Evolutionary conservation across 73 alveolate species (phyloP), one percentile per base, ranked within the genome.

Genomic region (Halteria grandinella): DNA sequence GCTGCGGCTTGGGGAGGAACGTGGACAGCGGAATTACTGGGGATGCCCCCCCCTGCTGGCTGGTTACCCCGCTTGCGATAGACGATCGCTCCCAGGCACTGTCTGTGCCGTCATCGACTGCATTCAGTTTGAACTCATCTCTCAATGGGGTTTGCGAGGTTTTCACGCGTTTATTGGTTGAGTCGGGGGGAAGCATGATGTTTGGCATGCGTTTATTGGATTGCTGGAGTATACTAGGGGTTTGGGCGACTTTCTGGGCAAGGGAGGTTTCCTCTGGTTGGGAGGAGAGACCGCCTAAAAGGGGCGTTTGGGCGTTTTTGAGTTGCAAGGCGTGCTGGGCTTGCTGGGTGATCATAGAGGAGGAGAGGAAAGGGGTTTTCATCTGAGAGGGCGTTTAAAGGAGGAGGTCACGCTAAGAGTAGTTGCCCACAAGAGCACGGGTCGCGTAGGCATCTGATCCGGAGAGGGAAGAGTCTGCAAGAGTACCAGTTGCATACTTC

Each of bases 1-100:
- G 74, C 88, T 83, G 74, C 1, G 99, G 99, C 53, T 87, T 75
- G 3, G 98, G 97, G 74, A 94, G 53, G 59, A n/a, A n/a, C n/a
- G 59, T 86, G 10, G 59, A 59, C 29, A 89, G 73, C n/a, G n/a
- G n/a, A n/a, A n/a, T n/a, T n/a, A n/a, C n/a, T n/a, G n/a, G n/a
- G n/a, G n/a, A n/a, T n/a, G n/a, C n/a, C n/a, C n/a, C n/a, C n/a
- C n/a, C n/a, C n/a, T n/a, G n/a, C n/a, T n/a, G n/a, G n/a, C n/a
- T n/a, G n/a, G 69, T 21, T 52, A 27, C 39, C 21, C 50, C 62
- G 59, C 80, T 44, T 55, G 36, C 54, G 44, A 54, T 44, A 1
- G 80, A 66, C 6, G 80, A 66, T 44, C 66, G 31, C 40, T 80
- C 90, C 90, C 90, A 80, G 1, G 43, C 80, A 54, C 37, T 63